phyloP scores from a whole-genome alignment of 305 asterid species.

The Andrographis paniculata region DNA sequence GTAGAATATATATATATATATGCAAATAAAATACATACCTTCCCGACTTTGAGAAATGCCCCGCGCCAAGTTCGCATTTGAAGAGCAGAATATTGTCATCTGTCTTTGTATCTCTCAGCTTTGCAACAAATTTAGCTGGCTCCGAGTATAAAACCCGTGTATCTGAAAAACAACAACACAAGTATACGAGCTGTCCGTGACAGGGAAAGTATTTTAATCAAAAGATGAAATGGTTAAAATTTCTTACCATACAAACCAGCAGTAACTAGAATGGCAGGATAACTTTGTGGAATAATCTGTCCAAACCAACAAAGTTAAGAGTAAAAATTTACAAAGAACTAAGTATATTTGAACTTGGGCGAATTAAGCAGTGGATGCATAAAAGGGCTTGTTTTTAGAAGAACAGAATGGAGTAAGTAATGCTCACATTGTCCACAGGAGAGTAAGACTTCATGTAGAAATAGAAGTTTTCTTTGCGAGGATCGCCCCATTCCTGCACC shows the following conservation, averaged over 20 bases:
- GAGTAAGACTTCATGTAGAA: conserved; percentile 89
- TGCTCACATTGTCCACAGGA: conserved; percentile 86
- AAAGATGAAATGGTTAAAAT: conserved; percentile 11
- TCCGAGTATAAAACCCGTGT: conserved; percentile 86
- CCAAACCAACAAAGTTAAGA: too few relatives aligned
- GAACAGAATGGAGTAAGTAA: conserved; percentile 13
- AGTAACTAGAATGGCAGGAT: conserved; percentile 80
- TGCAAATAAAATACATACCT: conserved; percentile 36
- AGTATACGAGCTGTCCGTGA: too few relatives aligned
- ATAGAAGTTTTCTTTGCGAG: conserved; percentile 85
- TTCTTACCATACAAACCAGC: conserved; percentile 87
- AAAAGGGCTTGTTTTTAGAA: too few relatives aligned
- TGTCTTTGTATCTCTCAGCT: conserved; percentile 81
- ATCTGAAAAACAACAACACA: conserved; percentile 50
- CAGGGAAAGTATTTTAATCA: too few relatives aligned
- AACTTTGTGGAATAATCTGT: conserved; percentile 65
- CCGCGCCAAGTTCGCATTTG: conserved; percentile 92
- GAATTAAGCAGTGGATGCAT: too few relatives aligned
- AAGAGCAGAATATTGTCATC: conserved; percentile 66
- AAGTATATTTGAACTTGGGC: too few relatives aligned
- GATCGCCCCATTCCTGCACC: conserved; percentile 98
- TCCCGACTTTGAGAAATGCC: conserved; percentile 95
- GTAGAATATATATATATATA: conserved; percentile 4
- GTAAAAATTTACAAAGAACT: too few relatives aligned
- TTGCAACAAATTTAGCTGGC: conserved; percentile 93